Evolutionary conservation across 179 eudicot genomes (phyloP).

Genomic region (Carnegiea gigantea): DNA sequence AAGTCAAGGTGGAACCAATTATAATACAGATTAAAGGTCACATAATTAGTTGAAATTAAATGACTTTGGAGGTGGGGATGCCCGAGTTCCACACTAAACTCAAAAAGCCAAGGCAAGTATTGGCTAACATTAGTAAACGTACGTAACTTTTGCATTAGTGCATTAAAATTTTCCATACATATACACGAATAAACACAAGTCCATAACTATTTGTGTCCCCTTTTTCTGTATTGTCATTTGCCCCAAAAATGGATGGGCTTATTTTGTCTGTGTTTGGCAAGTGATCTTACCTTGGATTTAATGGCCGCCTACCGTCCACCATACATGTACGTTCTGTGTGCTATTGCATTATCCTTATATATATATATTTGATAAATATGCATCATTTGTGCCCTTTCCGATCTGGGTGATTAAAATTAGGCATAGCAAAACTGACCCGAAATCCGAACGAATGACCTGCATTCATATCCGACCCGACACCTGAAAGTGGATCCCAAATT

Average conservation of each 20-base stretch:
- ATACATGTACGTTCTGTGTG: too few relatives aligned
- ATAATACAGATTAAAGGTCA: background rate
- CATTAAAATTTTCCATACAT: background rate
- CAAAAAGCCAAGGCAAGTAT: background rate
- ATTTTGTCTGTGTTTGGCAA: background rate
- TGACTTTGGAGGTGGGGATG: background rate
- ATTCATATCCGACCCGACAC: too few relatives aligned
- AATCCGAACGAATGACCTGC: too few relatives aligned
- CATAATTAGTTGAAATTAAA: background rate
- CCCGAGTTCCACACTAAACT: background rate
- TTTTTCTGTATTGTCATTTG: background rate
- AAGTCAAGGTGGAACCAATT: background rate
- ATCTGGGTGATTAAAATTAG: too few relatives aligned
- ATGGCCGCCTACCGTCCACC: too few relatives aligned
- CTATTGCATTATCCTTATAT: too few relatives aligned
- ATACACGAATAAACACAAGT: background rate
- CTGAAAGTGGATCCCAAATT: too few relatives aligned
- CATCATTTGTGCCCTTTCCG: slow-evolving; percentile 16
- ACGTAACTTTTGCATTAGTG: background rate
- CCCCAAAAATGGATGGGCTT: background rate
- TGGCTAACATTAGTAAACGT: background rate
- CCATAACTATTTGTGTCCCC: background rate
- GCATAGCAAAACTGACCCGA: too few relatives aligned
- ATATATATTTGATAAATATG: too few relatives aligned
- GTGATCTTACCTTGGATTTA: too few relatives aligned